Conservation (phyloP, 2,329 filamentous ascomycete species). For the Pseudocercospora crystallina region DNA sequence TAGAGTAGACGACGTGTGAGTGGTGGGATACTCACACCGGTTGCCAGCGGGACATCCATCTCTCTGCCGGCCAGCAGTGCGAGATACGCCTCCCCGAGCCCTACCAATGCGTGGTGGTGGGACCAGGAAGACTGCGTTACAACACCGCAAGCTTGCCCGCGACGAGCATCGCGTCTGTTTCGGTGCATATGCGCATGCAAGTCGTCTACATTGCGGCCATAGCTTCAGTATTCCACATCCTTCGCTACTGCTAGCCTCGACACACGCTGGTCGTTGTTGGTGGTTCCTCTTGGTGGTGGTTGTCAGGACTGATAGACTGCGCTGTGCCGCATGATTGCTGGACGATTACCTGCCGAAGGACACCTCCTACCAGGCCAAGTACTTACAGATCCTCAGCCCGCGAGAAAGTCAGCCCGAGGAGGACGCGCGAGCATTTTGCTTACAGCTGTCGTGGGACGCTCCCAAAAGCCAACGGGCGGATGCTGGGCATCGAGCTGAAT, state of each 20-base stretch:
- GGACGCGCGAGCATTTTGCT: not conserved
- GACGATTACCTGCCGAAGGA: not conserved
- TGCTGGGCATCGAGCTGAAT: constrained; percentile 1
- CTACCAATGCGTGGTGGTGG: constrained; percentile 3
- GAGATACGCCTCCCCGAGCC: constrained; percentile 13
- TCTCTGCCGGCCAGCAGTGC: not conserved
- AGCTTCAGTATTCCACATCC: constrained; percentile 8
- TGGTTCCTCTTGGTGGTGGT: constrained; percentile 2
- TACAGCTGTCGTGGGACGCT: constrained; percentile 9
- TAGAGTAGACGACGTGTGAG: not conserved
- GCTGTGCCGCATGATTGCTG: constrained; percentile 1
- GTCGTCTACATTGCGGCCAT: constrained; percentile 11
- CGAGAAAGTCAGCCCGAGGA: constrained; percentile 5
- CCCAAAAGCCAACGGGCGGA: not conserved
- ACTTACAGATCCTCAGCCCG: not conserved
- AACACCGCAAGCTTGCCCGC: not conserved
- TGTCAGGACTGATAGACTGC: not conserved
- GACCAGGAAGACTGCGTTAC: not conserved
- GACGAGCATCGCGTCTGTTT: constrained; percentile 10
- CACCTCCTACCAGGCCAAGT: not conserved
- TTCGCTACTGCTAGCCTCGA: too few species aligned
- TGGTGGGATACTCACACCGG: not conserved
- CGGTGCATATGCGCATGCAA: constrained; percentile 3
- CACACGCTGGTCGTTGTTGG: constrained; percentile 1
- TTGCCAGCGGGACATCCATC: not conserved